Conservation (phyloP, 495 filamentous ascomycete species). For the Neurospora hispaniola region DNA sequence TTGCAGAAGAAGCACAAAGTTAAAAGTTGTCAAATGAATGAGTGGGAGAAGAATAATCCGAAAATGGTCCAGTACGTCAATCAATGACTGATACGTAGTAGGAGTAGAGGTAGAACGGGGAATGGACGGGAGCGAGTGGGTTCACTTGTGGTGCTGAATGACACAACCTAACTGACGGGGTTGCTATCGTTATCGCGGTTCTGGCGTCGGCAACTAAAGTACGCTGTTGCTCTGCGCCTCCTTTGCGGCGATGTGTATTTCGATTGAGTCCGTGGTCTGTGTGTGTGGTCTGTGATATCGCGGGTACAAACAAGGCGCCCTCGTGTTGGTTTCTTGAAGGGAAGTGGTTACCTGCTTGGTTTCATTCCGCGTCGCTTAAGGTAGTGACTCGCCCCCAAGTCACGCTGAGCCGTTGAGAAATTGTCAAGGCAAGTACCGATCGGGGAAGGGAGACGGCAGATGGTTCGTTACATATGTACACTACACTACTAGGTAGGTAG, state of each 20-base stretch:
- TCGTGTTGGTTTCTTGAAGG: neutral
- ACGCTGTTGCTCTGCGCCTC: neutral
- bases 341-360: neutral
- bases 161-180: neutral
- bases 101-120: neutral
- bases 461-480: neutral
- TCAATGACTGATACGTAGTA: neutral
- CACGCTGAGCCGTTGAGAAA: neutral
- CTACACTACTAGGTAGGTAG: too few species aligned
- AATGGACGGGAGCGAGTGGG: neutral
- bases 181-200: neutral
- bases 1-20: neutral
- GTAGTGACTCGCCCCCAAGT: neutral
- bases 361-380: neutral
- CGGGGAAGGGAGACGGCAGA: neutral
- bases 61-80: neutral
- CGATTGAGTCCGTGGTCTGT: neutral
- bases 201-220: neutral
- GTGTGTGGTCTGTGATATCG: neutral
- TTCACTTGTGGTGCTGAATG: neutral
- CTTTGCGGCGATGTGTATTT: neutral
- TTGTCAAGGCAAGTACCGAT: neutral
- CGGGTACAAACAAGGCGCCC: neutral
- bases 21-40: neutral
- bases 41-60: neutral